Conservation (phyloP, 495 filamentous ascomycete species). For the Cercophora newfieldiana region DNA sequence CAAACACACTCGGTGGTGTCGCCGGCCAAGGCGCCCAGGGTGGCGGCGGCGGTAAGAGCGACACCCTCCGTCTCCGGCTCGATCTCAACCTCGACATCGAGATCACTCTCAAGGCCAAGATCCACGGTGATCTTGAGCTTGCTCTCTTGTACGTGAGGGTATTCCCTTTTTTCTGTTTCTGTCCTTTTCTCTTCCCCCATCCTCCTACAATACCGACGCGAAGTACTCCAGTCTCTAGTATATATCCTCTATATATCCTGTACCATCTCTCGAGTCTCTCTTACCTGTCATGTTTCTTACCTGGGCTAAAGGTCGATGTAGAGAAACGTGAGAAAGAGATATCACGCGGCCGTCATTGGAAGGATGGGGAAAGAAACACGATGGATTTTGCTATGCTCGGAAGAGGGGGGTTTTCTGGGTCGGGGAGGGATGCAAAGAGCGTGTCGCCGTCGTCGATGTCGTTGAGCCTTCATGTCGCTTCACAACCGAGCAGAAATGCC, state of each 20-base stretch:
- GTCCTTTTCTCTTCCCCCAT: conserved; percentile 10
- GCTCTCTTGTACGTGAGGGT: conserved; percentile 71
- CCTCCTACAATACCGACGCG: conserved; percentile 21
- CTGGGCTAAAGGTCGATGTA: conserved; percentile 40
- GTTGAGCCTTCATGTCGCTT: conserved; percentile 2
- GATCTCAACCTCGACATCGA: conserved; percentile 89
- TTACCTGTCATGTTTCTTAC: conserved; percentile 30
- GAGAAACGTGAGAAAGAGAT: conserved; percentile 35
- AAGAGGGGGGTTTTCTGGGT: neutral
- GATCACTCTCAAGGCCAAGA: conserved; percentile 88
- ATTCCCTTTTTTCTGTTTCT: conserved; percentile 7
- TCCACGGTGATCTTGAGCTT: conserved; percentile 85
- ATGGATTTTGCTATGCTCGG: neutral
- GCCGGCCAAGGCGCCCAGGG: conserved; percentile 50
- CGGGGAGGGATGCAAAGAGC: neutral
- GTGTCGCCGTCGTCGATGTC: neutral
- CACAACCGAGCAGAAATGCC: neutral
- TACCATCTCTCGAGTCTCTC: conserved; percentile 7
- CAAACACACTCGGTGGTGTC: conserved; percentile 58
- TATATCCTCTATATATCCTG: neutral
- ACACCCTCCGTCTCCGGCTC: conserved; percentile 73
- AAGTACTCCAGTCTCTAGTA: conserved; percentile 21
- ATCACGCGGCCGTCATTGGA: neutral
- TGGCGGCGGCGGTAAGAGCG: conserved; percentile 53
- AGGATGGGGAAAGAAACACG: neutral